Percentiles rank a stretch among this genome's conserved stretches.
Evolutionary conservation across 768 basidiomycete species (phyloP).

Genomic region (Boletus pseudo-olivaceus): DNA sequence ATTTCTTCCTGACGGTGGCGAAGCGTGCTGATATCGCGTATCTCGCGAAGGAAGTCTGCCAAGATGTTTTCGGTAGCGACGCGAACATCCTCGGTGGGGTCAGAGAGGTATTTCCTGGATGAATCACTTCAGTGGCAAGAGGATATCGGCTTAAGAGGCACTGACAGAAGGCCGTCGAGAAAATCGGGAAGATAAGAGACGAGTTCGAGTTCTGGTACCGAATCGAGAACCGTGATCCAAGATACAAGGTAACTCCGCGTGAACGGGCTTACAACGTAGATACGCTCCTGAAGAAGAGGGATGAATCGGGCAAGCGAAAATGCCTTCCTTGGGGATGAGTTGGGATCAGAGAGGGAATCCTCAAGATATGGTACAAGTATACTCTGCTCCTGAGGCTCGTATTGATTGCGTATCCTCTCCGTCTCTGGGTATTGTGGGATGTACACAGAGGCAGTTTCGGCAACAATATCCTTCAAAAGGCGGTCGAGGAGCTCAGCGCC

Average conservation of each 20-base stretch:
- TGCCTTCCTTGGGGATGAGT: conserved; percentile 56
- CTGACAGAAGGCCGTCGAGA: conserved; percentile 87
- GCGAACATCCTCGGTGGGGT: conserved; percentile 90
- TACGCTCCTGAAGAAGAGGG: conserved; percentile 87
- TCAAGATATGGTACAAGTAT: conserved; percentile 68
- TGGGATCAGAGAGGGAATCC: conserved; percentile 27
- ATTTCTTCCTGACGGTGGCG: conserved; percentile 62
- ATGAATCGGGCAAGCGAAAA: conserved; percentile 96
- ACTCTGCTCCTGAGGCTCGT: conserved; percentile 43
- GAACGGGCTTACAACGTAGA: conserved; percentile 93
- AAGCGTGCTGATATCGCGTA: conserved; percentile 78
- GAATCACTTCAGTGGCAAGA: conserved; percentile 4
- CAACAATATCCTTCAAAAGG: conserved; percentile 96
- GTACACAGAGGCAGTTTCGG: conserved; percentile 93
- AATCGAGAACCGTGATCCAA: conserved; percentile 95
- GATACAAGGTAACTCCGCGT: conserved; percentile 95
- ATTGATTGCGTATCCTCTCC: conserved; percentile 52
- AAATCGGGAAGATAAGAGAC: conserved; percentile 94
- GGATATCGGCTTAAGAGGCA: conserved; percentile 10
- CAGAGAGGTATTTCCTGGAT: conserved; percentile 86
- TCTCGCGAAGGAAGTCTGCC: conserved; percentile 87
- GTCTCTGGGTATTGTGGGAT: conserved; percentile 85
- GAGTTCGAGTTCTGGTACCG: conserved; percentile 93
- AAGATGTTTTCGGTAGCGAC: conserved; percentile 87
- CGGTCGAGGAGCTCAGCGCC: conserved; percentile 96